Base-by-base conservation (phyloP, 1,139 yeast genomes). In the Geotrichum citri-aurantii region DNA sequence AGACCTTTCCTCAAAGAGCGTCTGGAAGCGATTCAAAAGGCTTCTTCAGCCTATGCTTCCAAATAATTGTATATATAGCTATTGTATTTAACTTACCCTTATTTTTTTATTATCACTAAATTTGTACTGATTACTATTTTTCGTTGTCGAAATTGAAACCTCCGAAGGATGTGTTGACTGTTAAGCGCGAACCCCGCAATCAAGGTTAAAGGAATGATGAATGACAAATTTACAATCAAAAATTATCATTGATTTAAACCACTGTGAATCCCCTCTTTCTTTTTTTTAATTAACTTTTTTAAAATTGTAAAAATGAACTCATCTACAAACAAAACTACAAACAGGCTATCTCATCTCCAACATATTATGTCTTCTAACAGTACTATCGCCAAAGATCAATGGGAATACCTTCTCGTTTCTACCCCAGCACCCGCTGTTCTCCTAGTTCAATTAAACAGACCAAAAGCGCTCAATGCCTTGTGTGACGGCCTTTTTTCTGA, bases 401-500 rank as follows among this genome's bases (percentile, higher is more conserved):
- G 72, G 64, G 75, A 77, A 63, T 66, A 70, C 65, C 73, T 78
- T 51, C 63, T 74, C 37, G 73, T 75, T 4, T 72, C 79, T n/a
- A 68, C 65, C 53, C 81, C 81, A 7, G 66, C 69, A 0, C 60
- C 68, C 0, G 79, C 79, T 14, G 82, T 79, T 14, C 68, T 76
- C 1, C 73, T 73, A 59, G 81, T 86, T 64, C 81, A 85, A 27
- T 72, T 86, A 60, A 84, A 86, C 73, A 76, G 87, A 51, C 90
- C 92, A 44, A 75, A 77, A 64, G 84, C 83, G 51, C 79, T 86
- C 64, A 86, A 86, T 70, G 89, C 92, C 10, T 76, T 86, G 65
- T 80, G 76, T 66, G 78, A 81, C 2, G 79, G 73, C 2, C 79
- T 79, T 26, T 69, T 79, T 59, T 57, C 47, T 10, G 83, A 79